Evolutionary conservation across 495 filamentous ascomycete species (phyloP), one percentile per base, ranked within the genome.

Genomic region (Aspergillus baeticus): DNA sequence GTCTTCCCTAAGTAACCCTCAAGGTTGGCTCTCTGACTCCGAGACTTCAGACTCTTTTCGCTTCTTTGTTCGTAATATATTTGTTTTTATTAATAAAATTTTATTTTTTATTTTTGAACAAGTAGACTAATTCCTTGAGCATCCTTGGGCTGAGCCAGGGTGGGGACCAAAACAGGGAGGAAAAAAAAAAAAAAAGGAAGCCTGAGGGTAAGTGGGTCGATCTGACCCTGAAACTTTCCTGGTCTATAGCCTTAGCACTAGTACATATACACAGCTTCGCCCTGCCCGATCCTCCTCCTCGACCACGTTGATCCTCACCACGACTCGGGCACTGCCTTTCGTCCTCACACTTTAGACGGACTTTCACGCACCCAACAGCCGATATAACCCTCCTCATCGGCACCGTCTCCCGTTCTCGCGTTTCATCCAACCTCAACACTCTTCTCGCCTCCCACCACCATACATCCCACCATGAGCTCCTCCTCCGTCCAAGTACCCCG

Each of bases 401-500:
- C 31, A 10, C 18, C 18, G n/a, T 17, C 31, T 38, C 18, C 20
- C 15, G 3, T 8, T 10, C 17, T 21, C 34, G 31, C 8, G 17
- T 18, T 20, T 37, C 20, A 39, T 38, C 18, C 20, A 39, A 21
- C 18, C 33, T 10, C 29, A 38, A 18, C 35, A 31, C 29, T 21
- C 6, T 37, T 46, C 22, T 26, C 5, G 14, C 42, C 15, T 22
- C 31, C 38, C 50, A 46, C 38, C 41, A 46, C 44, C 42, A 15
- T 29, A 56, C 33, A 11, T 11, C 1, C 10, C 46, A 44, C 23
- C 36, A 79, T 79, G 76, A 75, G 62, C 47, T 72, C 72, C 23
- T 66, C 76, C 39, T 71, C 63, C 33, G 57, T 77, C 18, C 71
- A 71, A 55, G 61, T 80, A 23, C 69, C 71, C 53, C 68, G 68